Percentiles rank a stretch among this genome's conserved stretches.
These are phyloP conservation scores for Lizanozyma gosingica DNA, from an alignment of 1,139 yeast species.

Conservation along the genomic window DNA sequence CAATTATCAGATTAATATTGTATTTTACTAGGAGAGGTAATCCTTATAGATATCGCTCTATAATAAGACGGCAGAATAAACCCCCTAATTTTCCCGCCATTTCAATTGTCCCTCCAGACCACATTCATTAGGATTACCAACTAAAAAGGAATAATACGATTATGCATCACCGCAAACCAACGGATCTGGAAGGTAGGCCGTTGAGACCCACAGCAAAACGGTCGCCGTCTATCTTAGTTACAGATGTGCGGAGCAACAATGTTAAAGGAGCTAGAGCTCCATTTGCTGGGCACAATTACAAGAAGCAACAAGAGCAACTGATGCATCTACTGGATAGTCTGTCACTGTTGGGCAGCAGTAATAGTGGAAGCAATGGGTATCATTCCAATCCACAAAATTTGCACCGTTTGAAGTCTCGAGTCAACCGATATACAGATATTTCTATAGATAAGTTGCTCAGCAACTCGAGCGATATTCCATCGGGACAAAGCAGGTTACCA, in stretches of 20 bases:
- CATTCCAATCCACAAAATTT: not conserved
- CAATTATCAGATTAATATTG: no score
- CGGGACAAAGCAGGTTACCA: constrained; percentile 53
- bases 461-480: constrained; percentile 78
- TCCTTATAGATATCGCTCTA: no score
- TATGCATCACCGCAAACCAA: not conserved
- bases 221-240: constrained; percentile 88
- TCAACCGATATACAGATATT: constrained; percentile 27
- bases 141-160: not conserved
- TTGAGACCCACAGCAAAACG: constrained; percentile 67
- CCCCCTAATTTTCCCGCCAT: no score
- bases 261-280: constrained; percentile 67
- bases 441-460: constrained; percentile 65
- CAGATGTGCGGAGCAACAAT: constrained; percentile 66
- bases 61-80: no score
- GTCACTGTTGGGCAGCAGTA: constrained; percentile 7
- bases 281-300: constrained; percentile 59
- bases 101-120: no score
- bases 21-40: no score
- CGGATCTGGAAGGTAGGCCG: not conserved
- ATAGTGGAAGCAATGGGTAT: constrained; percentile 4
- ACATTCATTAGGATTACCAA: no score
- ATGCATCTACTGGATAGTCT: constrained; percentile 3
- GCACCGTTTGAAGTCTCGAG: not conserved
- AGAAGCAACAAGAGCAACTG: constrained; percentile 27